Base-by-base conservation (phyloP, 23 red algal species). In the Gracilaria domingensis region DNA sequence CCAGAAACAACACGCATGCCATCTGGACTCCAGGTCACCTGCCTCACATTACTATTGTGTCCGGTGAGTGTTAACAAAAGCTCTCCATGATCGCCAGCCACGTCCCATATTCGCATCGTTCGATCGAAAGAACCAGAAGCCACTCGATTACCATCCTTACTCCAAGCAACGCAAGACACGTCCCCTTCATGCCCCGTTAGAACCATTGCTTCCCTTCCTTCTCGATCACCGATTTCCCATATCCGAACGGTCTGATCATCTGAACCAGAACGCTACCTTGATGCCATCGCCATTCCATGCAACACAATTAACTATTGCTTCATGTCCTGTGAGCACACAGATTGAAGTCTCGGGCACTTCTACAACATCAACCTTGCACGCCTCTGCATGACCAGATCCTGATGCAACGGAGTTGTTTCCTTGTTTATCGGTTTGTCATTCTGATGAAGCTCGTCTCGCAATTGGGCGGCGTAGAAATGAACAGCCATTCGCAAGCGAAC, bases 401-500 rank as follows among this genome's bases (percentile, higher is more conserved):
- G n/a, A n/a, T n/a, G n/a, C n/a, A n/a, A n/a, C n/a, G n/a, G n/a
- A n/a, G n/a, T n/a, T n/a, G n/a, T n/a, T n/a, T n/a, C 58, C 13
- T 82, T 67, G 23, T 66, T 38, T 9, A 79, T 29, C 23, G 40
- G 38, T 23, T 55, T 76, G 16, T 64, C 88, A 5, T 47, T 65
- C 44, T 64, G n/a, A 38, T 92, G 57, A 26, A 29, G 25, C 66
- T 83, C 88, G 66, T 39, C 66, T 40, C 79, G 88, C 57, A 92
- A 18, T 34, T 92, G 48, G 7, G 77, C 57, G 25, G 88, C 88
- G 45, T 92, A 83, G 65, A 65, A 83, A 38, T 92, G 88, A 82
- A 83, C 88, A 48, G 76, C 88, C 76, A 92, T 83, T 54, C 76
- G 88, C 48, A 92, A 70, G 38, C 76, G 76, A 17, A 92, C 66